A percentile compares a stretch with the other conserved stretches of the same genome.
phyloP scores from a whole-genome alignment of 345 rosid species.

The Gossypium mustelinum region DNA sequence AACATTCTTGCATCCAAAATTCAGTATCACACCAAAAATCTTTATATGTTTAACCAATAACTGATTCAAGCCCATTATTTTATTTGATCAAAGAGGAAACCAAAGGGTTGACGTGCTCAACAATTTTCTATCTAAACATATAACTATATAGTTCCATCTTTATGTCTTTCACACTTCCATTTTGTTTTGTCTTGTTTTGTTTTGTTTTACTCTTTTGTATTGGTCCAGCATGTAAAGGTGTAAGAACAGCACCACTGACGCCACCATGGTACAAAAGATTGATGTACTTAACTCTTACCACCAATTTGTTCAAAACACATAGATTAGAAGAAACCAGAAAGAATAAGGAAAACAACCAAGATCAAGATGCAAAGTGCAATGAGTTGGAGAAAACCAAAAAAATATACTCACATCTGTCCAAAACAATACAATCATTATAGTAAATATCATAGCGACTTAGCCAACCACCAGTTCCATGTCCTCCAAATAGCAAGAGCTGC shows the following conservation, averaged over 20 bases:
- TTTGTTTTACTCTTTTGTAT: neutral
- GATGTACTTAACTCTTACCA: neutral
- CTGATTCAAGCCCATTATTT: neutral
- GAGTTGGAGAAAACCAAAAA: neutral
- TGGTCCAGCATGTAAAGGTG: neutral
- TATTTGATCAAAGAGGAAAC: neutral
- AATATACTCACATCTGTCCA: slow-evolving; percentile 71
- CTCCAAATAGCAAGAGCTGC: slow-evolving; percentile 95
- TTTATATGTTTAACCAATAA: neutral
- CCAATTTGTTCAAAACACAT: neutral
- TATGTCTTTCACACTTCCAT: neutral
- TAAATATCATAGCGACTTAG: slow-evolving; percentile 93
- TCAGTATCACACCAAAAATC: neutral
- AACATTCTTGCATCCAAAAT: neutral
- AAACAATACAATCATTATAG: slow-evolving; percentile 75
- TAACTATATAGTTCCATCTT: neutral
- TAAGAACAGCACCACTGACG: neutral
- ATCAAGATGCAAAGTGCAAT: neutral
- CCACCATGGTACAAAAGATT: neutral
- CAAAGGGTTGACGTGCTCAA: neutral
- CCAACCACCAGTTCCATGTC: slow-evolving; percentile 99
- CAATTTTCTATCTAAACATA: neutral
- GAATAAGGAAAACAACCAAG: neutral
- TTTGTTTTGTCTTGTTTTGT: neutral
- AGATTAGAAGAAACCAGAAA: neutral